These are phyloP conservation scores for Leccinum subtestaceum DNA, from an alignment of 768 basidiomycete genomes.

Conservation along the genomic window DNA sequence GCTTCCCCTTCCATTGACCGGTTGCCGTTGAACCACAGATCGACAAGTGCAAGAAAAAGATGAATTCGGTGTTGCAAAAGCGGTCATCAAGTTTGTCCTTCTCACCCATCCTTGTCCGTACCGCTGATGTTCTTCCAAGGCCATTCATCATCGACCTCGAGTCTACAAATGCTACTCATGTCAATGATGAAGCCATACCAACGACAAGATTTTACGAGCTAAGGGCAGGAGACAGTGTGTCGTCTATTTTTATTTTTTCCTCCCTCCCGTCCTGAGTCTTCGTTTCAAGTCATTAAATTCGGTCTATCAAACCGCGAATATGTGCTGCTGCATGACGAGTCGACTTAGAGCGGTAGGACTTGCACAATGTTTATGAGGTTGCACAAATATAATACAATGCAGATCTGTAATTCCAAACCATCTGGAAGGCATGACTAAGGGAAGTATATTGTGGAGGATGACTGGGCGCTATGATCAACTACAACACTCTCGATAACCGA, in stretches of 20 bases:
- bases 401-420: not conserved
- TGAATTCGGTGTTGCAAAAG: constrained; percentile 78
- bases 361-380: not conserved
- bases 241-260: not conserved
- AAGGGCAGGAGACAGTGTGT: constrained; percentile 71
- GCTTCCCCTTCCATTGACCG: constrained; percentile 3
- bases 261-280: constrained; percentile 9
- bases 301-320: constrained; percentile 80
- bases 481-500: constrained; percentile 32
- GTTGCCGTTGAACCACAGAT: constrained; percentile 40
- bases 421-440: not conserved
- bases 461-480: constrained; percentile 27
- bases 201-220: constrained; percentile 85
- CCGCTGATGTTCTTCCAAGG: constrained; percentile 39
- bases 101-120: constrained; percentile 1
- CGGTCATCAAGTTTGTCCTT: constrained; percentile 73
- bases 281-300: constrained; percentile 72
- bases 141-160: constrained; percentile 98
- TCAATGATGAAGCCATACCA: constrained; percentile 86
- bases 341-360: constrained; percentile 32
- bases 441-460: constrained; percentile 25
- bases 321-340: constrained; percentile 81
- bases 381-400: not conserved
- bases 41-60: constrained; percentile 84
- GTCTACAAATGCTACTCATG: constrained; percentile 94